Percentiles rank a stretch among this genome's conserved stretches.
Conservation (phyloP, 371 early-diverging fungal species). For the Mortierella sp. region DNA sequence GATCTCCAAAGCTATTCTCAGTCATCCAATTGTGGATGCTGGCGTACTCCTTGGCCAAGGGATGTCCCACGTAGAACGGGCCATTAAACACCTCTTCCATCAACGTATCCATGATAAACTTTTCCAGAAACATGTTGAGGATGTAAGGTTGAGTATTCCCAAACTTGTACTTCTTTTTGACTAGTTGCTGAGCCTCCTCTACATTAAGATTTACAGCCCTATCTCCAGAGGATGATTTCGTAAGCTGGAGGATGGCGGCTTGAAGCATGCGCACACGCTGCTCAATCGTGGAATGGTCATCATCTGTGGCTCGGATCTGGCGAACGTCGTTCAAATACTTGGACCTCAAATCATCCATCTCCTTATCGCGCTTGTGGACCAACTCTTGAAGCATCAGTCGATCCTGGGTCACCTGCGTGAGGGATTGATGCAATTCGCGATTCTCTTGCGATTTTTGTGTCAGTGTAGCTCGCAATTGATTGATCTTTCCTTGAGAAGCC, state of each 20-base stretch:
- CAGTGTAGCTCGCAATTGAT: constrained; percentile 41
- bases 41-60: constrained; percentile 24
- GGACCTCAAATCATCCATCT: constrained; percentile 52
- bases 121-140: constrained; percentile 56
- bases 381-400: constrained; percentile 50
- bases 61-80: constrained; percentile 48
- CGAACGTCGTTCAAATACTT: constrained; percentile 55
- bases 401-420: constrained; percentile 47
- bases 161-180: constrained; percentile 52
- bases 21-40: constrained; percentile 43
- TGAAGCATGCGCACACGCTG: constrained; percentile 50
- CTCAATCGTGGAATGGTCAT: constrained; percentile 55
- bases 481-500: constrained; percentile 42
- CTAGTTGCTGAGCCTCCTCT: constrained; percentile 39
- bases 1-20: constrained; percentile 46
- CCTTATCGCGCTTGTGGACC: constrained; percentile 54
- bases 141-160: constrained; percentile 53
- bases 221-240: constrained; percentile 53
- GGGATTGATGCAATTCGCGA: constrained; percentile 31
- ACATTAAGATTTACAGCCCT: constrained; percentile 43
- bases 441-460: constrained; percentile 51
- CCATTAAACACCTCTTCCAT: constrained; percentile 47
- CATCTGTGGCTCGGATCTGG: constrained; percentile 55
- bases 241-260: constrained; percentile 51
- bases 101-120: constrained; percentile 52